Percentiles rank a stretch among this genome's conserved stretches.
These are phyloP conservation scores for Melanogaster broomeanus DNA, from an alignment of 768 basidiomycete genomes.

Conservation along the genomic window DNA sequence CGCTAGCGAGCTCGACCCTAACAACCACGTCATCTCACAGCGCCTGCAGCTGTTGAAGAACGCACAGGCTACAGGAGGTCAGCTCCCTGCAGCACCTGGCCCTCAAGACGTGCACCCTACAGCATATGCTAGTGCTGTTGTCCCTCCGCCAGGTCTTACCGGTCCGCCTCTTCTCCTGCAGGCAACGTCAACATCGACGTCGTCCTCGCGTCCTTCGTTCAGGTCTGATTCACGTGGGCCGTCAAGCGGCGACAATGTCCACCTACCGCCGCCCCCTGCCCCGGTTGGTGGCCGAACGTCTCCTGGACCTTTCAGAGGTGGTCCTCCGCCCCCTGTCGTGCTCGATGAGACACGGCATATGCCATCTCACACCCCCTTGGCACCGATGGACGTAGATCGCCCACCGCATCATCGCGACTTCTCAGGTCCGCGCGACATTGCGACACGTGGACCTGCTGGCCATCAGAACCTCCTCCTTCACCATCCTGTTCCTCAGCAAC, in stretches of 20 bases:
- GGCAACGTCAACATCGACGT: constrained; percentile 32
- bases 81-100: constrained; percentile 83
- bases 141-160: constrained; percentile 66
- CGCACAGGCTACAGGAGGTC: constrained; percentile 73
- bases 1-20: constrained; percentile 91
- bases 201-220: constrained; percentile 46
- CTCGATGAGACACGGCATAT: constrained; percentile 74
- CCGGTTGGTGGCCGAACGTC: constrained; percentile 49
- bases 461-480: constrained; percentile 63
- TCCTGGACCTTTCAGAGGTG: constrained; percentile 78
- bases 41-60: constrained; percentile 77
- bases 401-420: constrained; percentile 59
- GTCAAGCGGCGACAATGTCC: constrained; percentile 33
- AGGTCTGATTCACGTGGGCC: constrained; percentile 70
- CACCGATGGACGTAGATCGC: constrained; percentile 75
- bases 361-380: constrained; percentile 68
- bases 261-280: constrained; percentile 63
- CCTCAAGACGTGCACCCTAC: constrained; percentile 97
- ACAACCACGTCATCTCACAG: constrained; percentile 79
- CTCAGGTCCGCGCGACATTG: constrained; percentile 45
- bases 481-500: constrained; percentile 65
- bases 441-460: constrained; percentile 53
- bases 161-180: constrained; percentile 71
- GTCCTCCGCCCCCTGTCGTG: constrained; percentile 80
- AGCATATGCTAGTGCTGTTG: constrained; percentile 80